Percentiles rank a stretch among this genome's conserved stretches.
phyloP scores from a whole-genome alignment of 805 yeast genomes.

The Sugiyamaella qingdaonensis region DNA sequence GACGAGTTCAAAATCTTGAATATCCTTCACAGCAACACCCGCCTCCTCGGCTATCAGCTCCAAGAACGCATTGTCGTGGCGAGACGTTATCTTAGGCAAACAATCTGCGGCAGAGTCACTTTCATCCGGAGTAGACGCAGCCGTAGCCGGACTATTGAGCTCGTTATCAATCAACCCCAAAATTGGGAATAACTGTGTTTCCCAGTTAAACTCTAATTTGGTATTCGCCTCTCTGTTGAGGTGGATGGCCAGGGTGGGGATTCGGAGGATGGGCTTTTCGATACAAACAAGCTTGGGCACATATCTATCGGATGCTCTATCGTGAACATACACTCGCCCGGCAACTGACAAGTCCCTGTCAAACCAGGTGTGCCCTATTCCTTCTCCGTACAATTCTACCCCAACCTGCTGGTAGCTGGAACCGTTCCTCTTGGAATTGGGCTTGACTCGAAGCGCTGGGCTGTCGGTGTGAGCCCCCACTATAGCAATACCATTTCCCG shows the following conservation, averaged over 20 bases:
- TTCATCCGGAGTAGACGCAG: slow-evolving; percentile 17
- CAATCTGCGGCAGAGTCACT: slow-evolving; percentile 14
- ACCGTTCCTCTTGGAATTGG: slow-evolving; percentile 61
- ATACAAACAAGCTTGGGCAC: slow-evolving; percentile 72
- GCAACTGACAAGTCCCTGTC: slow-evolving; percentile 90
- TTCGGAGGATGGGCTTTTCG: slow-evolving; percentile 77
- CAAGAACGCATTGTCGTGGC: slow-evolving; percentile 74
- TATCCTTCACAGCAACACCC: slow-evolving; percentile 46
- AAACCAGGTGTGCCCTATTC: slow-evolving; percentile 96
- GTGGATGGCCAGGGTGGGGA: slow-evolving; percentile 94
- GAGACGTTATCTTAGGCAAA: slow-evolving; percentile 44
- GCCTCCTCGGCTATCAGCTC: slow-evolving; percentile 65
- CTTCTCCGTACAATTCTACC: slow-evolving; percentile 93
- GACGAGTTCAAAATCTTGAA: slow-evolving; percentile 87
- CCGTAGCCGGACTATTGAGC: slow-evolving; percentile 31
- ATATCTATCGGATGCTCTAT: slow-evolving; percentile 41
- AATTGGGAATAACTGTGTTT: slow-evolving; percentile 80
- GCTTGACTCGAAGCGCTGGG: slow-evolving; percentile 87
- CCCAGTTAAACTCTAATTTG: slow-evolving; percentile 86
- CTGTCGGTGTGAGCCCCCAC: slow-evolving; percentile 97
- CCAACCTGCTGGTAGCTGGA: slow-evolving; percentile 80
- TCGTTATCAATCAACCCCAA: slow-evolving; percentile 54
- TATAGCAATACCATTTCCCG: slow-evolving; percentile 80
- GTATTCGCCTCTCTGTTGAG: slow-evolving; percentile 69
- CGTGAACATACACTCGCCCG: slow-evolving; percentile 77